Conservation (phyloP, 1,284 basidiomycete genomes). For the Pholiota adiposa region DNA sequence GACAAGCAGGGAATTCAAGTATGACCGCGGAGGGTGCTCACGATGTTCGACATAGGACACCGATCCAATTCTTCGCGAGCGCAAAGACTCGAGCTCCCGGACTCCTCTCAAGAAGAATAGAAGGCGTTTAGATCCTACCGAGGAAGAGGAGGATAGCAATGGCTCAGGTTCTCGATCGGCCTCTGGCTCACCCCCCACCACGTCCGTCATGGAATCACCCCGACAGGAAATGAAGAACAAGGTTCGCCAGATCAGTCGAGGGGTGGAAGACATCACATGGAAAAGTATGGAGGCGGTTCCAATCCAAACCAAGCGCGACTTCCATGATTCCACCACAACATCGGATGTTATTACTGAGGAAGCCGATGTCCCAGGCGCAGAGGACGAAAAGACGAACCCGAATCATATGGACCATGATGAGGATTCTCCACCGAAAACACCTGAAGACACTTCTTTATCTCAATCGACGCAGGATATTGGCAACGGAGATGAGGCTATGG, state of each 20-base stretch:
- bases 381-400: slow-evolving; percentile 13
- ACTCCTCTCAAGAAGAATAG: slow-evolving; percentile 77
- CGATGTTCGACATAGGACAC: slow-evolving; percentile 44
- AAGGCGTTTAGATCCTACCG: slow-evolving; percentile 58
- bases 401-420: slow-evolving; percentile 17
- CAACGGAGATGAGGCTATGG: slow-evolving; percentile 14
- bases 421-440: slow-evolving; percentile 26
- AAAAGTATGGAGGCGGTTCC: slow-evolving; percentile 46
- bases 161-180: slow-evolving; percentile 41
- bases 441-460: slow-evolving; percentile 23
- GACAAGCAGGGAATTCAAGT: slow-evolving; percentile 3
- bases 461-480: slow-evolving; percentile 24
- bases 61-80: slow-evolving; percentile 42
- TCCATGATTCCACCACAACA: slow-evolving; percentile 23
- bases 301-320: slow-evolving; percentile 29
- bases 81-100: slow-evolving; percentile 44
- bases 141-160: slow-evolving; percentile 58
- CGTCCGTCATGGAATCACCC: slow-evolving; percentile 55
- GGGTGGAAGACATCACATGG: slow-evolving; percentile 77
- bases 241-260: slow-evolving; percentile 76
- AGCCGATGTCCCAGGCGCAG: slow-evolving; percentile 6
- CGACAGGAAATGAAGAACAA: slow-evolving; percentile 74
- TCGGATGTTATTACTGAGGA: slow-evolving; percentile 8
- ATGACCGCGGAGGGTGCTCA: slow-evolving; percentile 12
- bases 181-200: slow-evolving; percentile 47